Percentiles rank a stretch among this genome's conserved stretches.
phyloP scores from a whole-genome alignment of 2,329 filamentous ascomycete species.

The Cladosporium cucumerinum region DNA sequence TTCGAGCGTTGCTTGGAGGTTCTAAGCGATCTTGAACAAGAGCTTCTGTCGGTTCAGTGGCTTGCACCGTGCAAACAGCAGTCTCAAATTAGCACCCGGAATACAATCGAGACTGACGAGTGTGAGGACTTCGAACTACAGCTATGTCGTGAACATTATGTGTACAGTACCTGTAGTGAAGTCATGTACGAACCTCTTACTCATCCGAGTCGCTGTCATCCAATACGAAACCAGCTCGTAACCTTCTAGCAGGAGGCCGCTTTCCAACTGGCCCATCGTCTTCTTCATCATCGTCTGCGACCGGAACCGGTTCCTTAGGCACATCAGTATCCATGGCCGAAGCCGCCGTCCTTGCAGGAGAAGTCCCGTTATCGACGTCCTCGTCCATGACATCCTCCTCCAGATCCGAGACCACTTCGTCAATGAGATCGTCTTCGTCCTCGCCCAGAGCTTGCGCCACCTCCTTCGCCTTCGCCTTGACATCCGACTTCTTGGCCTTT shows the following conservation, averaged over 20 bases:
- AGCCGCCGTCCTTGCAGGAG: conserved; percentile 3
- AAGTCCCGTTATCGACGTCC: conserved; percentile 17
- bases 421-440: conserved; percentile 20
- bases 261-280: conserved; percentile 28
- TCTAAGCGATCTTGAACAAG: too few species aligned
- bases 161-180: not conserved
- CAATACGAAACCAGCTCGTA: conserved; percentile 43
- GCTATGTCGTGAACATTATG: not conserved
- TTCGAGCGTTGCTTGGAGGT: too few species aligned
- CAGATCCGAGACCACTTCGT: conserved; percentile 20
- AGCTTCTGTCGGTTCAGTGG: too few species aligned
- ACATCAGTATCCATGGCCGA: conserved; percentile 10
- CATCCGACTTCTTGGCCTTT: conserved; percentile 22
- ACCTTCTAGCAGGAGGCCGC: conserved; percentile 33
- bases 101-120: too few species aligned
- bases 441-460: conserved; percentile 17
- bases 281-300: conserved; percentile 8
- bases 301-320: conserved; percentile 2
- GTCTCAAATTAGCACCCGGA: too few species aligned
- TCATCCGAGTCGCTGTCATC: conserved; percentile 37
- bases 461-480: conserved; percentile 21
- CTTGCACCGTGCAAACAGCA: too few species aligned
- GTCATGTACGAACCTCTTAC: not conserved
- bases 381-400: conserved; percentile 16
- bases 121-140: too few species aligned